Evolutionary conservation across 2,329 filamentous ascomycete genomes (phyloP), one percentile per base, ranked within the genome.

Genomic region (Neofusicoccum cordaticola): DNA sequence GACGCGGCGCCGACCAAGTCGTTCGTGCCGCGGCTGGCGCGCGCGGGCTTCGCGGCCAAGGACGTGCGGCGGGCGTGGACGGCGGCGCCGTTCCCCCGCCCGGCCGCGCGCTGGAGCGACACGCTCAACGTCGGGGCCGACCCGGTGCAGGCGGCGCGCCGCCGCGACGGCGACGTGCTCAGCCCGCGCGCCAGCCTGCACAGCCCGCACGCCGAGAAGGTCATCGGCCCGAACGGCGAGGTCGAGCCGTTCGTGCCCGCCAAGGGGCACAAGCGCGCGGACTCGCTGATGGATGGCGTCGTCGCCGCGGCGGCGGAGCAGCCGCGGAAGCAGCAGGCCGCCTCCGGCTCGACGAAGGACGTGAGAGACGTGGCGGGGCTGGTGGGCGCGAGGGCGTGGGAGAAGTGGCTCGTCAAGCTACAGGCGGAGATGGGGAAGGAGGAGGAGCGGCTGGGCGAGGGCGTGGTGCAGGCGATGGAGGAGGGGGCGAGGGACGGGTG

Each of bases 381-480:
- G 45, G 87, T 94, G 0, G 95, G 92, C 4, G 89, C 90, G 31
- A 95, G 93, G 88, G 88, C 89, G 75, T 99, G 93, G 94, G 95
- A 99, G 84, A 90, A 92, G 75, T 99, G 95, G 95, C 85, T 98
- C 76, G 80, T 97, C 69, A 91, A 92, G 73, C 85, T 94, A 71
- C 91, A 95, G 80, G 86, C 89, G 79, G 93, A 97, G 81, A 95
- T 92, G 73, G 90, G 91, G 31, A 88, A 92, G 73, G 81, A 82
- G 39, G 76, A 78, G 52, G 53, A 17, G 4, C 80, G 77, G 65
- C 75, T 85, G 62, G 71, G 88, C 58, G 83, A 86, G 65, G 84
- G 84, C 31, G 81, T 88, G 17, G 82, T 84, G 19, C 80, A 81
- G 67, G 81, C 86, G 22, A 79, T 89, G 65, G 85, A 87, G 68